Percentiles rank a stretch among this genome's conserved stretches.
Evolutionary conservation across 345 rosid genomes (phyloP).

Genomic region (Citrus medica): DNA sequence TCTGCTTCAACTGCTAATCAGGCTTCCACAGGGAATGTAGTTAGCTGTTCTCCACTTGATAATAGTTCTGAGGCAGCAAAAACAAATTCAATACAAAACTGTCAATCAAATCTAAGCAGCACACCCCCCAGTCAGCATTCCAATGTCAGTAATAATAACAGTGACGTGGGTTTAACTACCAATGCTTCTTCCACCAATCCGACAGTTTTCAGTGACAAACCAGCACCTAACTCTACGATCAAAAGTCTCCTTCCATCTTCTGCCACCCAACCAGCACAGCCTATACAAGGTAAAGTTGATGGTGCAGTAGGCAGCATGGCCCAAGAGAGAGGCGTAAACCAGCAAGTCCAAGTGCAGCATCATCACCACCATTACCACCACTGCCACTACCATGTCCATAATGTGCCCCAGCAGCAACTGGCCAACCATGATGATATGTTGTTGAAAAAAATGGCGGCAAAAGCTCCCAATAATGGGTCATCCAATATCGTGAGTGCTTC

Average conservation of each 20-base stretch:
- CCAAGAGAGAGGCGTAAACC: slow-evolving; percentile 24
- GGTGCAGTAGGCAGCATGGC: slow-evolving; percentile 8
- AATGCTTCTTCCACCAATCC: slow-evolving; percentile 30
- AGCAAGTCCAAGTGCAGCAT: slow-evolving; percentile 36
- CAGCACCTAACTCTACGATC: slow-evolving; percentile 20
- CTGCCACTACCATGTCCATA: slow-evolving; percentile 31
- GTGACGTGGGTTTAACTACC: slow-evolving; percentile 38
- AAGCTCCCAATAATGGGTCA: slow-evolving; percentile 33
- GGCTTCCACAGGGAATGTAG: slow-evolving; percentile 35
- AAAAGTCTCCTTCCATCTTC: slow-evolving; percentile 26
- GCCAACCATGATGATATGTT: slow-evolving; percentile 20
- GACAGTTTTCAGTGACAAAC: slow-evolving; percentile 18
- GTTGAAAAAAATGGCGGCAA: slow-evolving; percentile 19
- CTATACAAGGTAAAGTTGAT: slow-evolving; percentile 25
- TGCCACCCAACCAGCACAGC: slow-evolving; percentile 27
- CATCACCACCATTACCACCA: slow-evolving; percentile 37
- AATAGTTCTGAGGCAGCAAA: slow-evolving; percentile 42
- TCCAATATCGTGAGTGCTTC: slow-evolving; percentile 20
- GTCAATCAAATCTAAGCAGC: slow-evolving; percentile 33
- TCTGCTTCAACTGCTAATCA: slow-evolving; percentile 34
- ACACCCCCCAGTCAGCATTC: slow-evolving; percentile 33
- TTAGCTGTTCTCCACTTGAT: slow-evolving; percentile 41
- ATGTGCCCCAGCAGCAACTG: slow-evolving; percentile 16
- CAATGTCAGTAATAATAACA: slow-evolving; percentile 45
- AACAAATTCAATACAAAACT: slow-evolving; percentile 30